Percentiles rank a stretch among this genome's conserved stretches.
Conservation (phyloP, 495 filamentous ascomycete genomes). For the Neurospora terricola region DNA sequence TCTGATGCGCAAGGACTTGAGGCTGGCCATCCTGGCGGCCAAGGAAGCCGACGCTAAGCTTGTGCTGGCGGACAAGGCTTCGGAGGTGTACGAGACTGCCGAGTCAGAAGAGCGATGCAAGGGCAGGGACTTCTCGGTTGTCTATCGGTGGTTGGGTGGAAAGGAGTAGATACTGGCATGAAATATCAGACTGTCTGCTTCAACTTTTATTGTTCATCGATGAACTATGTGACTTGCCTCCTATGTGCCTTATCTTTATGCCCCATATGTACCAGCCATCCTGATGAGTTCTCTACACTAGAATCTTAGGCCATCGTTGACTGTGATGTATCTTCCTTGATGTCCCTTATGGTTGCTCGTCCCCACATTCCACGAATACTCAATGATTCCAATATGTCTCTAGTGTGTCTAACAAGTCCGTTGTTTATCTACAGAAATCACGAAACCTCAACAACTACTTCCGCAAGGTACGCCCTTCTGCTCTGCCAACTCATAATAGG, state of each 20-base stretch:
- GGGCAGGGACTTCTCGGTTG: slow-evolving; percentile 75
- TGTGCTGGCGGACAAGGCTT: slow-evolving; percentile 53
- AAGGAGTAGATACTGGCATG: slow-evolving; percentile 24
- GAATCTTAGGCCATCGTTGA: too few relatives aligned
- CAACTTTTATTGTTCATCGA: background rate
- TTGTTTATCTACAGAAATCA: too few relatives aligned
- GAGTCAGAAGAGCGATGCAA: slow-evolving; percentile 50
- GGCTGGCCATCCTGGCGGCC: slow-evolving; percentile 63
- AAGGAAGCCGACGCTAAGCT: slow-evolving; percentile 55
- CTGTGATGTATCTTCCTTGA: too few relatives aligned
- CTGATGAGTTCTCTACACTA: too few relatives aligned
- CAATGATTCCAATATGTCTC: too few relatives aligned
- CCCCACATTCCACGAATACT: too few relatives aligned
- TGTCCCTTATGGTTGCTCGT: too few relatives aligned
- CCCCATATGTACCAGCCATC: too few relatives aligned
- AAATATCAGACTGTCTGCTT: background rate
- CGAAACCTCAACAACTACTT: too few relatives aligned
- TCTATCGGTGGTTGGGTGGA: slow-evolving; percentile 63
- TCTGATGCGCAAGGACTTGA: slow-evolving; percentile 78
- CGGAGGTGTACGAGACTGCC: slow-evolving; percentile 55
- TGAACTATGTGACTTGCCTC: background rate
- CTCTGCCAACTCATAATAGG: too few relatives aligned
- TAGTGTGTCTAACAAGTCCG: too few relatives aligned
- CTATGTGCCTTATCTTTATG: background rate
- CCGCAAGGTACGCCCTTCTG: too few relatives aligned